Base-by-base conservation (phyloP, 2,329 filamentous ascomycete species). In the Trichocomaceae sp. region DNA sequence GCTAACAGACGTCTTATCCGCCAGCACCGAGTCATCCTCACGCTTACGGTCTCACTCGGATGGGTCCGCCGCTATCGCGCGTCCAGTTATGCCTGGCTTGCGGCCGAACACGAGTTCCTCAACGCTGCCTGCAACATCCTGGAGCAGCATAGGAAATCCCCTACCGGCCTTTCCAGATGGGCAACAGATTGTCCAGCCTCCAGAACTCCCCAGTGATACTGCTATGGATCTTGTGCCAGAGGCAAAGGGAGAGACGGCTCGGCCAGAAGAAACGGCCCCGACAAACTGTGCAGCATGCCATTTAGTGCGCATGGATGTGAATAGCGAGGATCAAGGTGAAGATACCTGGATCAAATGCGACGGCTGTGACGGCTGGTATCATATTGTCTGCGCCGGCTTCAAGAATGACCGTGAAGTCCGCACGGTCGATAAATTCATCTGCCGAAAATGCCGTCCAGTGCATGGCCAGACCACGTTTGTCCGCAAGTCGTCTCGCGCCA, bases 371-470 rank as follows among this genome's bases (percentile, higher is more conserved):
- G 76, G 76, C 55, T 87, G 84, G 84, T 85, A 83, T 63, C 84
- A 87, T 69, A 83, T 83, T 57, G 78, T 82, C 52, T 87, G 84
- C 65, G 83, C 83, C 49, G 83, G 82, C 2, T 84, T 86, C 68
- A 82, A 80, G 64, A 84, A 77, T 61, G 81, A 83, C 60, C 75
- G 79, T 23, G 83, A 86, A 64, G 79, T 85, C 33, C 79, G 82
- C 54, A 81, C 81, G 52, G 81, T 87, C 45, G 84, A 86, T 71
- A 86, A 86, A 65, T 87, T 81, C 64, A 83, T 84, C 63, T 87
- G 84, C 66, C 71, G 72, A 50, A 68, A 70, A 52, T 87, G 84
- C 65, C 80, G 82, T 58, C 77, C 80, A 20, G 70, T 75, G 12
- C 78, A 83, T 68, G 84, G 84, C 19, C 77, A 79, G 61, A 86